Evolutionary conservation across 768 basidiomycete genomes (phyloP), one percentile per base, ranked within the genome.

Genomic region (Mycena kentingensis): DNA sequence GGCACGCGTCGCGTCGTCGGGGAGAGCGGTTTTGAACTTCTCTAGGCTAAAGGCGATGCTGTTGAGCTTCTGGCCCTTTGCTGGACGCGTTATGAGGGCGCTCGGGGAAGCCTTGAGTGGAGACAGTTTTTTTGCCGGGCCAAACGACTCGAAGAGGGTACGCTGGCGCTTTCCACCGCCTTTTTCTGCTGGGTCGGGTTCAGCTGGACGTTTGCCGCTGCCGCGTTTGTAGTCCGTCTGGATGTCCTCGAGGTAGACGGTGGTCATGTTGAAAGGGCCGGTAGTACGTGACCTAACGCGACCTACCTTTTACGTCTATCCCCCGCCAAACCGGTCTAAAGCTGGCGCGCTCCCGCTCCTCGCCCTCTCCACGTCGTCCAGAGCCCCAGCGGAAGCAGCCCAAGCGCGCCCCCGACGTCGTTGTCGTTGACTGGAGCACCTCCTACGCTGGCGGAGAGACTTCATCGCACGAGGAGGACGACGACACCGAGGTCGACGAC

Each of bases 391-490:
- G 74, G 65, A 78, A 71, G 65, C 60, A 56, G 45, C 69, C 62
- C 54, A 72, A 64, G 60, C 49, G 41, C 46, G 62, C 52, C 43
- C 66, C 59, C 47, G 50, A 52, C 37, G 46, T 49, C 36, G 67
- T 70, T 51, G 69, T 68, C 53, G 63, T 83, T 60, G 90, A 85
- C 60, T 83, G 90, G 84, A 93, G 88, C 63, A 91, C 90, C 12
- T 92, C 90, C 60, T 93, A 93, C 70, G 87, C 90, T 52, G 90
- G 85, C 25, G 90, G 90, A 38, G 41, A 44, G 24, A 52, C 54
- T 4, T 48, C 45, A 18, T 60, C 58, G 15, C 52, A 38, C 44
- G 55, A 25, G 31, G 27, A 55, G 43, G 51, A n/a, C 42, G 78
- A 81, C 22, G 82, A 81, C 39, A 77, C 76, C 28, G 84, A 86